Evolutionary conservation across 805 yeast species (phyloP), one percentile per base, ranked within the genome.

Genomic region (Diddensiella santjacobensis): DNA sequence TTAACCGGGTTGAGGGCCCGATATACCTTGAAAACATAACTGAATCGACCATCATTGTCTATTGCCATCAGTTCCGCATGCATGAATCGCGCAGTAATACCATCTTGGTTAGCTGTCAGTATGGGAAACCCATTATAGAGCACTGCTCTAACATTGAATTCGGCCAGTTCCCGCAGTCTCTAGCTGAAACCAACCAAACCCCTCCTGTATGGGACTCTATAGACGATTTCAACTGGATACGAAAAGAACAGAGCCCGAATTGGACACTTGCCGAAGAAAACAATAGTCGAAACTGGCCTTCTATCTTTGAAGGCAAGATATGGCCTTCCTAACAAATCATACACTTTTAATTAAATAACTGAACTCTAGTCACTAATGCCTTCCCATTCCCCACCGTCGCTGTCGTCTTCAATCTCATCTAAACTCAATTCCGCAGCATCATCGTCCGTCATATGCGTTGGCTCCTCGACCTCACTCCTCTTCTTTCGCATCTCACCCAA

Each of bases 211-310:
- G 54, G 49, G 47, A 47, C 5, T 23, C 26, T 5, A 58, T 63
- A 3, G 60, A 57, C 22, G 68, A 63, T 45, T 63, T 63, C 50
- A 55, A 57, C 48, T 62, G 64, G 62, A 40, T 58, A 11, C 49
- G 50, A 3, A 43, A 42, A 11, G 42, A 39, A 18, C 57, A 46
- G 17, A 57, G 52, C 30, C 35, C 20, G 3, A 54, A 58, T 42
- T 57, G 62, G 60, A 26, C 13, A 5, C 30, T 20, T 6, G 33
- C 42, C 19, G 23, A 26, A 18, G 17, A 20, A 17, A 15, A 13
- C 18, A 22, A 8, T 17, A 8, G 19, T n/a, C 5, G 19, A 17
- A 23, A 10, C 11, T 22, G 44, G n/a, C n/a, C n/a, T n/a, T n/a
- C 17, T 3, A 17, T 17, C 35, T 5, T 19, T 3, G 2, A 6